Conservation (phyloP, 495 filamentous ascomycete genomes). For the Penicillium macrosclerotiorum region DNA sequence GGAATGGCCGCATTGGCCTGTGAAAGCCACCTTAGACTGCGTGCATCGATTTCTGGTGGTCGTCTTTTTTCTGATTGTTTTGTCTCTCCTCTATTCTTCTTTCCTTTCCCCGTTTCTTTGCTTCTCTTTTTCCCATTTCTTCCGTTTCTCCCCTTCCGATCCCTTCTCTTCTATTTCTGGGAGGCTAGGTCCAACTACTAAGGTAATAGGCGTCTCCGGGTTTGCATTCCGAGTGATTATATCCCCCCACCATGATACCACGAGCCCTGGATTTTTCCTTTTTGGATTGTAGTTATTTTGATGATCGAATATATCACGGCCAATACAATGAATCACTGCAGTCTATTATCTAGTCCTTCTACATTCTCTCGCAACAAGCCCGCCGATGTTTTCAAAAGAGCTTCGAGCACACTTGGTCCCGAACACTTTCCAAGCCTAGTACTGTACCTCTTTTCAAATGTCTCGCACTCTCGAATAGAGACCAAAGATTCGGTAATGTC, state of each 20-base stretch:
- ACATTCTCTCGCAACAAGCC: too few relatives aligned
- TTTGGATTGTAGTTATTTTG: slow-evolving; percentile 19
- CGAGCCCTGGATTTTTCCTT: slow-evolving; percentile 25
- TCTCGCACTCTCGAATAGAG: too few relatives aligned
- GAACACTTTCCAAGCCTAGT: too few relatives aligned
- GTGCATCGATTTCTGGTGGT: background rate
- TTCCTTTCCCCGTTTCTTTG: background rate
- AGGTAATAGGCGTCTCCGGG: slow-evolving; percentile 13
- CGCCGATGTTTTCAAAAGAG: too few relatives aligned
- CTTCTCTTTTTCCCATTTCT: slow-evolving; percentile 1
- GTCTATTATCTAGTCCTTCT: background rate
- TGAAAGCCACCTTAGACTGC: slow-evolving; percentile 6
- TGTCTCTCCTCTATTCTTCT: background rate
- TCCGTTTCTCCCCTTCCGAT: slow-evolving; percentile 1
- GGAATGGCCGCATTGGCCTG: slow-evolving; percentile 36
- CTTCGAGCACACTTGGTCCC: too few relatives aligned
- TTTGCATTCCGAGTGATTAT: slow-evolving; percentile 19
- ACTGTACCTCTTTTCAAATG: too few relatives aligned
- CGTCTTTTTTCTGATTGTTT: background rate
- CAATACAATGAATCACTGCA: slow-evolving; percentile 6
- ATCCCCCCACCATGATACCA: slow-evolving; percentile 38
- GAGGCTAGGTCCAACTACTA: background rate
- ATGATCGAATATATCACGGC: slow-evolving; percentile 21
- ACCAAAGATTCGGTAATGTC: too few relatives aligned
- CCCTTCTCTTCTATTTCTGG: slow-evolving; percentile 2